phyloP scores from a whole-genome alignment of 2,329 filamentous ascomycete genomes.

The Alternaria consortialis region DNA sequence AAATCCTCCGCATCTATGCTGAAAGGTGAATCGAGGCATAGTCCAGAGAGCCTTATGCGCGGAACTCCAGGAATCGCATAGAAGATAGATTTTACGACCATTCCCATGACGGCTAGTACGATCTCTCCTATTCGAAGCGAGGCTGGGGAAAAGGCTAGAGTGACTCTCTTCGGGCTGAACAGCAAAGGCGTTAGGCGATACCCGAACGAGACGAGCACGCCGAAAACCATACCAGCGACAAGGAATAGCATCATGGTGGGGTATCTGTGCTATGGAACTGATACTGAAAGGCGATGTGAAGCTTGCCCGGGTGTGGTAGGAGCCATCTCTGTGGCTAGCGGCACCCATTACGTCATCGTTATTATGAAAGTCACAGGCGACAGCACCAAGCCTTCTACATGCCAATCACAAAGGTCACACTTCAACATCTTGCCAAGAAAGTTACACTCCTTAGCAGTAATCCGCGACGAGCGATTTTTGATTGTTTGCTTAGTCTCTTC shows the following conservation, averaged over 20 bases:
- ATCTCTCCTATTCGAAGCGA: conserved; percentile 10
- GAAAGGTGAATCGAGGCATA: conserved; percentile 9
- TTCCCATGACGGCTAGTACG: conserved; percentile 10
- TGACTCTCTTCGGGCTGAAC: not conserved
- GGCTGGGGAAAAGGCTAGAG: conserved; percentile 15
- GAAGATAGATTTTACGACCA: conserved; percentile 2
- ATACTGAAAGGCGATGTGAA: not conserved
- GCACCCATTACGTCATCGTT: not conserved
- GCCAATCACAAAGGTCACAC: not conserved
- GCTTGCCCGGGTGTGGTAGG: not conserved
- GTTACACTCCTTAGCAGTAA: not conserved
- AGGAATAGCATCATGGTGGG: not conserved
- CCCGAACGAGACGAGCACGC: conserved; percentile 7
- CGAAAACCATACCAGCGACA: not conserved
- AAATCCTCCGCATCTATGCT: conserved; percentile 7
- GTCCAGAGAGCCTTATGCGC: not conserved
- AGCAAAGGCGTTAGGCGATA: conserved; percentile 15
- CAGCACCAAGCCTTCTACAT: not conserved
- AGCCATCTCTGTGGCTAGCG: not conserved
- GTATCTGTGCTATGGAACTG: not conserved
- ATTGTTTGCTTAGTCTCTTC: not conserved
- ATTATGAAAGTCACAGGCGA: not conserved
- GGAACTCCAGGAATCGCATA: not conserved
- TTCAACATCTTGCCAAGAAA: not conserved
- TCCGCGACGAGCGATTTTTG: not conserved